Base-by-base conservation (phyloP, 345 rosid genomes). In the Citrus trifoliata region DNA sequence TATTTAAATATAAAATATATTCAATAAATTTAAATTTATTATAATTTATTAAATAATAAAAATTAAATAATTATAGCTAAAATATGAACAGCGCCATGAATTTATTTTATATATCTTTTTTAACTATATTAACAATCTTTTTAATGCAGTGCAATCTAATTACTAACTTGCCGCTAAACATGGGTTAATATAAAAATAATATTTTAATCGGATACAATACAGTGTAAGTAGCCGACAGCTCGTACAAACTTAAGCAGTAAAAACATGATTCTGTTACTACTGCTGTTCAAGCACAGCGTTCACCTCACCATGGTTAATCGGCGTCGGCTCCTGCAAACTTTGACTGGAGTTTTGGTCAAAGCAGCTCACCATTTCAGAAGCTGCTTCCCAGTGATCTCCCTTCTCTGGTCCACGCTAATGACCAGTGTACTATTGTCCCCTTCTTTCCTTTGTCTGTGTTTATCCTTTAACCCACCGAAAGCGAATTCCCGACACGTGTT, bases 311-410 rank as follows among this genome's bases (percentile, higher is more conserved):
- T 38, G 60, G 48, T 21, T 21, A 9, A 9, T 51, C 51, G 64
- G 51, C 64, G 72, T 66, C 72, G 53, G 72, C 72, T 53, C n/a
- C 61, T 21, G 61, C 33, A 33, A 51, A 76, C 72, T 53, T 80
- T 55, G 64, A 75, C 73, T 63, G 69, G 0, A 2, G 4, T 5
- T 30, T 32, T 14, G 42, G 84, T 82, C 81, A 69, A 55, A 12
- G 5, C 0, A 75, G 32, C 28, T 74, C 55, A 62, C 42, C 56
- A 19, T 21, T n/a, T 10, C 28, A 5, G n/a, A 73, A 46, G 30
- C 59, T 25, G 7, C 30, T 48, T 30, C 30, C 28, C 55, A 19
- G 56, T 53, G 62, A 79, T 79, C 62, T 30, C 38, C 78, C 73
- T 78, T 55, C 10, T 59, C 7, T 30, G 80, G 62, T 22, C 35